A percentile compares a stretch with the other conserved stretches of the same genome.
These are phyloP conservation scores for Phellopilus nigrolimitatus DNA, from an alignment of 1,284 basidiomycete genomes.

Conservation along the genomic window DNA sequence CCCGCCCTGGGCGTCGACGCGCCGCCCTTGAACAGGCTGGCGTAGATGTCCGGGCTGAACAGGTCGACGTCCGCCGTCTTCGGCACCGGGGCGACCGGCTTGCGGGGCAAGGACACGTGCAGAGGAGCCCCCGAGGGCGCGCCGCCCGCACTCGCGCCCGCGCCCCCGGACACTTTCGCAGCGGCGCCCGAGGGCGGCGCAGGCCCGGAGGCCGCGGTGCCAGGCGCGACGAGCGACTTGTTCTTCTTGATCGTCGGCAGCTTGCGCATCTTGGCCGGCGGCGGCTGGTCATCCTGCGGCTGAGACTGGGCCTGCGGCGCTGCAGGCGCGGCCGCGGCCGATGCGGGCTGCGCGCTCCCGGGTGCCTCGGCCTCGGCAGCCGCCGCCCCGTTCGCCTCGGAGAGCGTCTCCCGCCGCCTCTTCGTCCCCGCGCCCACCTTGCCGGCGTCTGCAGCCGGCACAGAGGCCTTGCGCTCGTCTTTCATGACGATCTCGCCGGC, in stretches of 20 bases:
- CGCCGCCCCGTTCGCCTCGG: neutral
- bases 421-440: conserved; percentile 14
- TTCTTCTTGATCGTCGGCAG: conserved; percentile 72
- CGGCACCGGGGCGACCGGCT: conserved; percentile 32
- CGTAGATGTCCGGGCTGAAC: conserved; percentile 55
- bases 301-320: conserved; percentile 29
- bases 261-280: conserved; percentile 52
- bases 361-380: conserved; percentile 5
- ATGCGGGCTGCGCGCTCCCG: neutral
- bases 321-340: conserved; percentile 21
- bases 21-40: conserved; percentile 62
- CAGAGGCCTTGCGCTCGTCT: conserved; percentile 36
- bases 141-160: conserved; percentile 21
- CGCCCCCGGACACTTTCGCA: conserved; percentile 24
- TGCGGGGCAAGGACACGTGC: conserved; percentile 30
- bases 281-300: conserved; percentile 24
- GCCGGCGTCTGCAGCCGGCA: neutral
- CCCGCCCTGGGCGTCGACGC: conserved; percentile 52
- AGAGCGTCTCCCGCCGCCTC: conserved; percentile 9
- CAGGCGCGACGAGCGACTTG: conserved; percentile 35
- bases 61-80: conserved; percentile 58
- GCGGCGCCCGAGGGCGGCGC: conserved; percentile 28
- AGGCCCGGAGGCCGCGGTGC: conserved; percentile 24
- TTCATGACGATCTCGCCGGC: conserved; percentile 34
- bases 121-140: conserved; percentile 24